Base-by-base conservation (phyloP, 116 monocot species). In the Zostera marina region DNA sequence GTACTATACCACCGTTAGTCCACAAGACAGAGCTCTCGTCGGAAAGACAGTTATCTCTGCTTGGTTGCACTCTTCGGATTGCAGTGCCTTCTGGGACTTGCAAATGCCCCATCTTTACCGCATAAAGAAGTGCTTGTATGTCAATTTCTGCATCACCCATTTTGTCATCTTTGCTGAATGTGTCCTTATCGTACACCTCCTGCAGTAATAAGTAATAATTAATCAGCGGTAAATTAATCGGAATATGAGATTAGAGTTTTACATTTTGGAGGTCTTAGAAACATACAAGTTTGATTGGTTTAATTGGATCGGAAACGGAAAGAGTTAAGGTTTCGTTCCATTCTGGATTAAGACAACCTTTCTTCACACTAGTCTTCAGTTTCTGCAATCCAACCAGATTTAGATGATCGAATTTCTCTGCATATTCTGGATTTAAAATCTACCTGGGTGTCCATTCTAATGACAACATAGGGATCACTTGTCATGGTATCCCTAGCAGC, bases 281-380 rank as follows among this genome's bases (percentile, higher is more conserved):
- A 46, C 65, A 4, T 76, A 92, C 87, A 53, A 92, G 66, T 44
- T 49, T 87, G 43, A 92, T 59, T 17, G 83, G 66, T 12, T 38
- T 13, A 32, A 54, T 59, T 38, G 80, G 87, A 20, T 87, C 66
- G 9, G 69, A 41, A 66, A 92, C 61, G 3, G 78, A 74, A 44
- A 92, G 72, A 9, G 87, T 92, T 44, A 92, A 43, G 26, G 80
- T 77, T 66, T 88, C 88, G 42, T 88, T 68, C 88, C 88, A 88
- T 40, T 68, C 80, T 8, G 88, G 88, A 67, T 88, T 88, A 12
- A 75, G 51, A 57, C 32, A 72, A 32, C 63, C 66, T 65, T 77
- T 83, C 44, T 70, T 75, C 5, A 80, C 80, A 58, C 75, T 63
- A 15, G 88, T 88, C 77, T 80, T 83, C 47, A 83, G 15, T 69